phyloP scores from a whole-genome alignment of 2,329 filamentous ascomycete species.

The Hypoxylon sp. region DNA sequence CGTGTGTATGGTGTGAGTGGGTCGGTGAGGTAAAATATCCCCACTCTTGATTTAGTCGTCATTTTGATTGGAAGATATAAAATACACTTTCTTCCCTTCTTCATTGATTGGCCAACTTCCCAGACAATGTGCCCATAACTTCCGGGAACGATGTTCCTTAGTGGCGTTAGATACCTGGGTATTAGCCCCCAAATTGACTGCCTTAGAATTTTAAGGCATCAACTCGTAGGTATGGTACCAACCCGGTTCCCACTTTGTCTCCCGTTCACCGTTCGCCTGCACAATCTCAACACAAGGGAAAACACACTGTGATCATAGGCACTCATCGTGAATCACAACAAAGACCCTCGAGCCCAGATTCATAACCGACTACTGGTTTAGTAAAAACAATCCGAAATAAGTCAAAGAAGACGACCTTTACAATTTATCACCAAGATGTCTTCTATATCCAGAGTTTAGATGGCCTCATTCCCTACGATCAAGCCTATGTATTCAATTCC shows the following conservation, averaged over 20 bases:
- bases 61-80: constrained; percentile 23
- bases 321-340: constrained; percentile 16
- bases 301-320: constrained; percentile 15
- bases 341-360: constrained; percentile 1
- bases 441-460: constrained; percentile 42
- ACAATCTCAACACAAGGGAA: constrained; percentile 22
- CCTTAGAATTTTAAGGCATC: constrained; percentile 24
- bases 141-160: constrained; percentile 28
- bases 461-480: constrained; percentile 40
- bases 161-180: too few species aligned
- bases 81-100: constrained; percentile 4
- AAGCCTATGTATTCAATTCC: constrained; percentile 36
- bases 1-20: constrained; percentile 15
- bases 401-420: constrained; percentile 24
- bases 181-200: constrained; percentile 12
- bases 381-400: constrained; percentile 9
- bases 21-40: constrained; percentile 5
- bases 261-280: constrained; percentile 12
- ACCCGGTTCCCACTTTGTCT: constrained; percentile 32
- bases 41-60: constrained; percentile 8
- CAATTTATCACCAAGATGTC: constrained; percentile 40
- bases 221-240: constrained; percentile 29
- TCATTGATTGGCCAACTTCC: constrained; percentile 21
- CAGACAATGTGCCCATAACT: constrained; percentile 18
- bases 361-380: constrained; percentile 9